Base-by-base conservation (phyloP, 2,329 filamentous ascomycete species). In the Podosphaera xanthii region DNA sequence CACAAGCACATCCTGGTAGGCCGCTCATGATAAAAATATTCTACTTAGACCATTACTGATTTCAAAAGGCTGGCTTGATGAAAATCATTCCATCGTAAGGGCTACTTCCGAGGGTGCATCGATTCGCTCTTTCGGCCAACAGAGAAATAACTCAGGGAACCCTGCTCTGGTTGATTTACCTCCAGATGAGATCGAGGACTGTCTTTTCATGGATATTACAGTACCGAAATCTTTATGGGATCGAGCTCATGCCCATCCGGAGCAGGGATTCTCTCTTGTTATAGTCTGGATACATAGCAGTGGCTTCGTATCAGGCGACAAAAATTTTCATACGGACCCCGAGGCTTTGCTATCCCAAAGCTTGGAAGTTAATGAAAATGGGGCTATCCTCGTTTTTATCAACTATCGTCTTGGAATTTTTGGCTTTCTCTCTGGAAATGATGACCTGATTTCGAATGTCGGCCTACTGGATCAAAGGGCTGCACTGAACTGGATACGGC, bases 401-500 rank as follows among this genome's bases (percentile, higher is more conserved):
- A 71, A 71, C 62, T 70, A 69, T 59, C 67, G 68, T 7, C 62
- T 70, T 5, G 68, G 69, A 31, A 62, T 68, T 30, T 68, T 66
- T 63, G 64, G 68, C 2, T 66, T 67, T 30, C 63, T 68, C 14
- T 76, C 14, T 69, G 76, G 9, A 72, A 70, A 72, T 10, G 63
- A 56, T 10, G 68, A 72, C 60, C 75, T 74, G 3, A 70, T 70
- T 2, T 69, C 74, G 2, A 80, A 80, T 63, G 72, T 71, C 7
- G 77, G 72, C 2, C 68, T 79, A 0, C 70, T 74, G 58, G 77
- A 81, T 60, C 78, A 81, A 64, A 71, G 76, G 10, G 69, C 78
- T 33, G 77, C 76, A 31, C 69, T 82, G 4, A 69, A 79, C 63
- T 82, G 79, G 79, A 72, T 81, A 2, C 72, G 77, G 59, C 65